Evolutionary conservation across 768 basidiomycete genomes (phyloP).

Genomic region (Crucibulum laeve): DNA sequence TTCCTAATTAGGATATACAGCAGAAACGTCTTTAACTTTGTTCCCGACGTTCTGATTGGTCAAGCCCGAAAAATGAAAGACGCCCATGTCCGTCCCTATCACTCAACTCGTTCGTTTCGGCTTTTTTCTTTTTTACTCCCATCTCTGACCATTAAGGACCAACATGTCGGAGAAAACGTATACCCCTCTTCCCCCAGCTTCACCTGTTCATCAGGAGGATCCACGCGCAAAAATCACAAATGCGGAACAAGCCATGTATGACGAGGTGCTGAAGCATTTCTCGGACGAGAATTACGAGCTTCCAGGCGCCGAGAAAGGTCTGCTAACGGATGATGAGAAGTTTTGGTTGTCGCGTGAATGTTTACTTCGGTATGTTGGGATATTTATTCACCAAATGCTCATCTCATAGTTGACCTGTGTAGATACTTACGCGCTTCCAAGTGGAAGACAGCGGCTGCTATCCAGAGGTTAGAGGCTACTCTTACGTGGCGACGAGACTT

Average conservation of each 20-base stretch:
- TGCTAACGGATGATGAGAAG: conserved; percentile 61
- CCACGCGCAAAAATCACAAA: conserved; percentile 34
- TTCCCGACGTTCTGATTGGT: no score
- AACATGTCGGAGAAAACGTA: conserved; percentile 20
- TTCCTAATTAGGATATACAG: no score
- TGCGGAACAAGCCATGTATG: conserved; percentile 43
- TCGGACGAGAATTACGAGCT: conserved; percentile 44
- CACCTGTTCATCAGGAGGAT: conserved; percentile 19
- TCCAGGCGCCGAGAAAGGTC: conserved; percentile 40
- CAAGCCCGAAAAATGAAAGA: no score
- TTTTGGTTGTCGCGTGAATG: conserved; percentile 83
- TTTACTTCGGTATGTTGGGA: conserved; percentile 47
- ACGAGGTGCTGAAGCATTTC: conserved; percentile 59
- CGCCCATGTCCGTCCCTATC: neutral
- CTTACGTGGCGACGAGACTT: conserved; percentile 79
- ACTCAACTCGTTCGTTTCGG: neutral
- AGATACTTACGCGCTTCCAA: conserved; percentile 79
- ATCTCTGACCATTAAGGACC: neutral
- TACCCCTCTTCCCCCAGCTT: conserved; percentile 26
- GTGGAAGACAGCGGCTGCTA: conserved; percentile 56
- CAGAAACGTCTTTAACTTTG: no score
- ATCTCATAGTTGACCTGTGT: conserved; percentile 1
- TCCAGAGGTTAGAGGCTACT: conserved; percentile 67
- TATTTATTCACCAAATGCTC: neutral
- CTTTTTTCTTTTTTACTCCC: neutral